Evolutionary conservation across 257 asterid species (phyloP).

Genomic region (Scutellaria baicalensis): DNA sequence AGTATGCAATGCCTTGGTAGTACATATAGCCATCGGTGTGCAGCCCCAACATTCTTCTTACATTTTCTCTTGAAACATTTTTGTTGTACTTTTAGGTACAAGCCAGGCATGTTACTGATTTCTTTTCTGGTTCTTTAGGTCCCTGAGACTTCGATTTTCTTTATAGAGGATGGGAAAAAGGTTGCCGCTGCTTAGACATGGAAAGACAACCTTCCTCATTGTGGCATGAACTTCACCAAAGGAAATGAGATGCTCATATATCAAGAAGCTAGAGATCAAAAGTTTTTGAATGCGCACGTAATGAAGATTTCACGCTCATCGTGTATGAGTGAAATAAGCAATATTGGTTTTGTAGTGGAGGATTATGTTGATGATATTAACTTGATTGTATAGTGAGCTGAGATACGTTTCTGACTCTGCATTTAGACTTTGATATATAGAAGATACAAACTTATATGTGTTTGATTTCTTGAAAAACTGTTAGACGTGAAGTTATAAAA

Average conservation of each 20-base stretch:
- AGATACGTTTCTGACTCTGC: background rate
- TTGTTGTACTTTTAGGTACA: constrained; percentile 1
- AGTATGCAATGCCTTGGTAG: background rate
- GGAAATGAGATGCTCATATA: background rate
- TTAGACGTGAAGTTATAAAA: too few relatives aligned
- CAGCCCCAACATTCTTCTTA: background rate
- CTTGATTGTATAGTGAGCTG: constrained; percentile 15
- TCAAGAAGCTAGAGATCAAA: constrained; percentile 4
- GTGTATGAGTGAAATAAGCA: constrained; percentile 6
- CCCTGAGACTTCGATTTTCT: constrained; percentile 80
- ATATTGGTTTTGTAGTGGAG: constrained; percentile 1
- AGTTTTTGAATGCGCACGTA: constrained; percentile 9
- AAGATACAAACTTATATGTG: background rate
- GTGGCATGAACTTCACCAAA: background rate
- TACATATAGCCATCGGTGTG: background rate
- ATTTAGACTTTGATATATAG: background rate
- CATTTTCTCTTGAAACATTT: background rate
- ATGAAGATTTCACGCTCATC: background rate
- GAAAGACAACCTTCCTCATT: constrained; percentile 4
- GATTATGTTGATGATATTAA: background rate
- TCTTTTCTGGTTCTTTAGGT: constrained; percentile 37
- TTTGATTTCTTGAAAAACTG: too few relatives aligned
- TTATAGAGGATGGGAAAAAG: constrained; percentile 92
- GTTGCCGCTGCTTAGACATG: constrained; percentile 59
- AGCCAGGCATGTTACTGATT: background rate